A percentile compares a stretch with the other conserved stretches of the same genome.
phyloP scores from a whole-genome alignment of 495 filamentous ascomycete species.

The Tuber brumale region DNA sequence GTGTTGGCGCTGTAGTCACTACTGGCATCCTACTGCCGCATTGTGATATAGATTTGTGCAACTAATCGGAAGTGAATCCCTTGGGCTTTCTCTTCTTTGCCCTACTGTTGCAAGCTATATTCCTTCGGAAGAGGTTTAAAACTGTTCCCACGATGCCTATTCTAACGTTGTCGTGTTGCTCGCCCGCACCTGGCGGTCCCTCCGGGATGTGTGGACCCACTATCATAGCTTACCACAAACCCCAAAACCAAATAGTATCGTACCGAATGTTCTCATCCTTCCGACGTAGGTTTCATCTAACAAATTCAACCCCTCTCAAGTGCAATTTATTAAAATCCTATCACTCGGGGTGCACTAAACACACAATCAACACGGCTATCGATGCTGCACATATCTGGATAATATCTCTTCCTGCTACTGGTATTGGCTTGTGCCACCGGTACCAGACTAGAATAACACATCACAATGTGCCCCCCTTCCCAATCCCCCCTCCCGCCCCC shows the following conservation, averaged over 20 bases:
- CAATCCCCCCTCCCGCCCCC: neutral
- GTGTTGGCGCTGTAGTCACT: neutral
- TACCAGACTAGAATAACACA: neutral
- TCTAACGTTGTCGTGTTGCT: neutral
- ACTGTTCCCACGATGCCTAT: neutral
- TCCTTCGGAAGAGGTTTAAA: too few relatives aligned
- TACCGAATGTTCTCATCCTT: neutral
- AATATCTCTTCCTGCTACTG: neutral
- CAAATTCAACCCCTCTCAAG: neutral
- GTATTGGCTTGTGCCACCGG: too few relatives aligned
- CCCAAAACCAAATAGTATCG: neutral
- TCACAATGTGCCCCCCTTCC: too few relatives aligned
- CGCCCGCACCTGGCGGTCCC: neutral
- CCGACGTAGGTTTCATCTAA: neutral
- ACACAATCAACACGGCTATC: neutral
- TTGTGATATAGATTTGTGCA: neutral
- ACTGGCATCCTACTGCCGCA: neutral
- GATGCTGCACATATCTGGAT: neutral
- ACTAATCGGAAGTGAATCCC: neutral
- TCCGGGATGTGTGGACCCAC: too few relatives aligned
- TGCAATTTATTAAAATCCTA: neutral
- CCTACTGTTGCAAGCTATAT: neutral
- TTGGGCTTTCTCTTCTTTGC: neutral
- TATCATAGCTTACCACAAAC: neutral
- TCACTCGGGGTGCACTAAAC: neutral